phyloP scores from a whole-genome alignment of 1,139 yeast species.

The Chernovozyma sophiae-reginae region DNA sequence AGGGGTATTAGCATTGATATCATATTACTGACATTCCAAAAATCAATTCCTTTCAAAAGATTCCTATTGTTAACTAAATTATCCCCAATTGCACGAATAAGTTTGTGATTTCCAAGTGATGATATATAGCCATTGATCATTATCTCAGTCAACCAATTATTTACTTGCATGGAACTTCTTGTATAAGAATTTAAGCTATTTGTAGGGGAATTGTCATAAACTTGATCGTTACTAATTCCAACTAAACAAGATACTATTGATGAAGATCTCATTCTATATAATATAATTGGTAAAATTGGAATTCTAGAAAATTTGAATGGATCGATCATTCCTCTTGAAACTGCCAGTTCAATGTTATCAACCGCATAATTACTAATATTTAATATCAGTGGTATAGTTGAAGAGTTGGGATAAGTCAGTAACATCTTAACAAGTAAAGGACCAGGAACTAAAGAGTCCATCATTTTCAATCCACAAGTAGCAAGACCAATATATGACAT shows the following conservation, averaged over 20 bases:
- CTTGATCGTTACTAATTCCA: slow-evolving; percentile 9
- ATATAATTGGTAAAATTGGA: slow-evolving; percentile 37
- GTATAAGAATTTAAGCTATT: neutral
- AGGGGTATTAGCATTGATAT: slow-evolving; percentile 33
- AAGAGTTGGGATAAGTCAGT: slow-evolving; percentile 1
- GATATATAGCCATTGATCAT: slow-evolving; percentile 37
- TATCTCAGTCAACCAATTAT: slow-evolving; percentile 29
- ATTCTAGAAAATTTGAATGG: slow-evolving; percentile 39
- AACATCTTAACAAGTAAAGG: slow-evolving; percentile 30
- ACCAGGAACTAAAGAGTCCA: slow-evolving; percentile 37
- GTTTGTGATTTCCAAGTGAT: slow-evolving; percentile 36
- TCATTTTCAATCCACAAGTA: slow-evolving; percentile 36
- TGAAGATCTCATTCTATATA: slow-evolving; percentile 38
- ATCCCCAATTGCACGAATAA: slow-evolving; percentile 17
- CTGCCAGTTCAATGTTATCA: slow-evolving; percentile 32
- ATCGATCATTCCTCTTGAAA: slow-evolving; percentile 33
- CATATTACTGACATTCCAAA: slow-evolving; percentile 30
- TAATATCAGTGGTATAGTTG: slow-evolving; percentile 6
- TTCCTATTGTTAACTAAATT: slow-evolving; percentile 10
- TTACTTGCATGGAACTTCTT: slow-evolving; percentile 6
- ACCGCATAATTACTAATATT: slow-evolving; percentile 15
- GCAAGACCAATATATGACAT: slow-evolving; percentile 42
- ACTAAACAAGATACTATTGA: slow-evolving; percentile 30
- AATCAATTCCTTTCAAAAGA: slow-evolving; percentile 22
- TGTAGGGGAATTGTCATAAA: slow-evolving; percentile 3